These are phyloP conservation scores for Epichloe aotearoae DNA, from an alignment of 2,329 filamentous ascomycete species.

Conservation along the genomic window DNA sequence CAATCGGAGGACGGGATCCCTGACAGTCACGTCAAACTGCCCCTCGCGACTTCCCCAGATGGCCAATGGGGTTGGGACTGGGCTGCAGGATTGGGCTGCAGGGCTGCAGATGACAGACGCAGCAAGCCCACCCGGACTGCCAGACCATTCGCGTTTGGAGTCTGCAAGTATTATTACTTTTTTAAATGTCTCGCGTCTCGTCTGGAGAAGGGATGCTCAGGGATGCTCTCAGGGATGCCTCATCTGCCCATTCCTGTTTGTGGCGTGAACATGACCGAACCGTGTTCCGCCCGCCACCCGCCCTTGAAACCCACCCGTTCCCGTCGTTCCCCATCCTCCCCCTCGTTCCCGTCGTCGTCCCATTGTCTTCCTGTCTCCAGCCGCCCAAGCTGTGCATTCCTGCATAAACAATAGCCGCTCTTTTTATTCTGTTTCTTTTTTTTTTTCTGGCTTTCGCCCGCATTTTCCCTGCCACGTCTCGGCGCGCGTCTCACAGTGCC, in stretches of 20 bases:
- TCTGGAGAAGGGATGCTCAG: no score
- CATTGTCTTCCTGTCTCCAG: background rate
- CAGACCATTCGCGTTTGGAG: no score
- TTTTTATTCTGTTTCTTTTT: background rate
- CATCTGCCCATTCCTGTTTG: background rate
- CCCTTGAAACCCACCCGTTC: background rate
- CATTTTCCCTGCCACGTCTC: slow-evolving; percentile 1
- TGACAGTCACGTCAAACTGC: background rate
- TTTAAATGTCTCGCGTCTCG: no score
- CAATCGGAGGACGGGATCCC: background rate
- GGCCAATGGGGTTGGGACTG: background rate
- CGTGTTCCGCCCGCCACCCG: background rate
- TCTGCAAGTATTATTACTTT: no score
- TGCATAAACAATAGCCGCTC: slow-evolving; percentile 1
- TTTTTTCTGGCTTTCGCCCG: background rate
- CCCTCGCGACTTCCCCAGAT: background rate
- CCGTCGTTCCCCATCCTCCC: background rate
- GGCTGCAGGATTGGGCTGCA: background rate
- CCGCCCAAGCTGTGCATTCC: slow-evolving; percentile 2
- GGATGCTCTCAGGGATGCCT: no score
- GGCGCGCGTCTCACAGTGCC: background rate
- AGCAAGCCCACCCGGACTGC: no score
- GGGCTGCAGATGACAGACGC: background rate
- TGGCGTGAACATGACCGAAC: background rate
- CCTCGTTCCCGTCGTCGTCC: background rate